These are phyloP conservation scores for Blastomyces parvus DNA, from an alignment of 2,329 filamentous ascomycete genomes.

Conservation along the genomic window DNA sequence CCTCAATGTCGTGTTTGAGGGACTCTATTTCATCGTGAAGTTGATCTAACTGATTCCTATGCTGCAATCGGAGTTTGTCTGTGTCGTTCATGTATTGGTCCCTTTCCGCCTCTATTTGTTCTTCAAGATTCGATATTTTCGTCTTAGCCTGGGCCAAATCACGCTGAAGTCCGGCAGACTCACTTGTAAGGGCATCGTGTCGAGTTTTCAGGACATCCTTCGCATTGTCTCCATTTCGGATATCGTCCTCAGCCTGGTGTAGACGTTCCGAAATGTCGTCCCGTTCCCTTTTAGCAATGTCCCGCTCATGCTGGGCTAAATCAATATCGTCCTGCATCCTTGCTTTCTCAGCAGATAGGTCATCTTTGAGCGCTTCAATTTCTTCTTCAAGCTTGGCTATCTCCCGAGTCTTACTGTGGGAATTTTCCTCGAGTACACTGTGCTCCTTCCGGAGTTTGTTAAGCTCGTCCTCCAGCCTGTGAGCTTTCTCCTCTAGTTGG, in stretches of 20 bases:
- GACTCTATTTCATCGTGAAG: slow-evolving; percentile 50
- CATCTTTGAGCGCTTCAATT: slow-evolving; percentile 30
- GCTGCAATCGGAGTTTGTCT: slow-evolving; percentile 48
- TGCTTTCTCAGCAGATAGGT: slow-evolving; percentile 29
- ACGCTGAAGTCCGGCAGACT: slow-evolving; percentile 57
- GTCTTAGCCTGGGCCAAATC: slow-evolving; percentile 46
- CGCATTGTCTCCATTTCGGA: slow-evolving; percentile 50
- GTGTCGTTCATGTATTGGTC: slow-evolving; percentile 52
- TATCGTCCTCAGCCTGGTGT: slow-evolving; percentile 49
- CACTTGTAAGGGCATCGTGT: slow-evolving; percentile 56
- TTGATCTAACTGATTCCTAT: slow-evolving; percentile 46
- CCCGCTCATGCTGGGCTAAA: slow-evolving; percentile 34
- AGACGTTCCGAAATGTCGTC: slow-evolving; percentile 39
- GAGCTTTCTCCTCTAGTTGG: slow-evolving; percentile 62
- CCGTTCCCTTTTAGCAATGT: slow-evolving; percentile 38
- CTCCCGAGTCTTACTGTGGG: slow-evolving; percentile 36
- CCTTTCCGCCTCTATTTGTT: slow-evolving; percentile 44
- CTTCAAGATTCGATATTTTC: slow-evolving; percentile 40
- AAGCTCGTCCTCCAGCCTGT: slow-evolving; percentile 58
- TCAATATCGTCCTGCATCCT: slow-evolving; percentile 38
- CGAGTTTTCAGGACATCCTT: slow-evolving; percentile 61
- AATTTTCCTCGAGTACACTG: slow-evolving; percentile 33
- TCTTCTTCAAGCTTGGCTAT: slow-evolving; percentile 33
- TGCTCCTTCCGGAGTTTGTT: slow-evolving; percentile 43
- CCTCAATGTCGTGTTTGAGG: slow-evolving; percentile 55